Evolutionary conservation across 495 filamentous ascomycete species (phyloP).

Genomic region (Bacidia rubella): DNA sequence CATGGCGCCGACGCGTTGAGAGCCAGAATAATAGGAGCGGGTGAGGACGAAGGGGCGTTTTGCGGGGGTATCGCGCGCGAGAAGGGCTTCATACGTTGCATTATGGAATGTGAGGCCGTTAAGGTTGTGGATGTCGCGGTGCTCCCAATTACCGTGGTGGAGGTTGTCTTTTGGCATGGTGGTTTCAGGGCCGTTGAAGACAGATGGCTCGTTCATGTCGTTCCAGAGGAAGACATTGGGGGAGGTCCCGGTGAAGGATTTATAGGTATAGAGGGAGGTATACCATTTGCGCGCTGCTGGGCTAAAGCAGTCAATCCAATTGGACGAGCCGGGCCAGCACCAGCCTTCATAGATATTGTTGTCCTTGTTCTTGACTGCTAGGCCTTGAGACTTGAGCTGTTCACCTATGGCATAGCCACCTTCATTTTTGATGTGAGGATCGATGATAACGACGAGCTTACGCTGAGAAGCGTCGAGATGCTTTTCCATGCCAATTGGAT

Average conservation of each 20-base stretch:
- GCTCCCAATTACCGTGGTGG: slow-evolving; percentile 86
- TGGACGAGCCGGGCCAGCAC: slow-evolving; percentile 94
- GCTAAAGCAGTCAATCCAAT: slow-evolving; percentile 94
- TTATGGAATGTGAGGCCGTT: slow-evolving; percentile 90
- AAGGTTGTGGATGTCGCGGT: slow-evolving; percentile 89
- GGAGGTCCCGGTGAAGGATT: slow-evolving; percentile 67
- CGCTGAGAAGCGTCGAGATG: slow-evolving; percentile 70
- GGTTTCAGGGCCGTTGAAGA: slow-evolving; percentile 95
- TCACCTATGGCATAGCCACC: slow-evolving; percentile 61
- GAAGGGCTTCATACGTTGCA: slow-evolving; percentile 72
- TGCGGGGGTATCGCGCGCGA: slow-evolving; percentile 69
- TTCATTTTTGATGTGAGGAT: slow-evolving; percentile 93
- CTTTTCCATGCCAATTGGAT: slow-evolving; percentile 77
- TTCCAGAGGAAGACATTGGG: slow-evolving; percentile 93
- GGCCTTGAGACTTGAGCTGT: slow-evolving; percentile 67
- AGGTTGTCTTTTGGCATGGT: slow-evolving; percentile 98
- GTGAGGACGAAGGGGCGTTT: slow-evolving; percentile 85
- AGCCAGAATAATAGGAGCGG: slow-evolving; percentile 78
- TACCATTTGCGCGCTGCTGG: slow-evolving; percentile 81
- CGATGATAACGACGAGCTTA: slow-evolving; percentile 88
- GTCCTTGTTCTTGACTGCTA: slow-evolving; percentile 81
- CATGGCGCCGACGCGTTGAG: slow-evolving; percentile 83
- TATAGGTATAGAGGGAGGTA: slow-evolving; percentile 72
- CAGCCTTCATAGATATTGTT: slow-evolving; percentile 82
- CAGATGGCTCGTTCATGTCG: slow-evolving; percentile 98